Evolutionary conservation across 495 filamentous ascomycete genomes (phyloP), one percentile per base, ranked within the genome.

Genomic region (Aspergillus hancockii): DNA sequence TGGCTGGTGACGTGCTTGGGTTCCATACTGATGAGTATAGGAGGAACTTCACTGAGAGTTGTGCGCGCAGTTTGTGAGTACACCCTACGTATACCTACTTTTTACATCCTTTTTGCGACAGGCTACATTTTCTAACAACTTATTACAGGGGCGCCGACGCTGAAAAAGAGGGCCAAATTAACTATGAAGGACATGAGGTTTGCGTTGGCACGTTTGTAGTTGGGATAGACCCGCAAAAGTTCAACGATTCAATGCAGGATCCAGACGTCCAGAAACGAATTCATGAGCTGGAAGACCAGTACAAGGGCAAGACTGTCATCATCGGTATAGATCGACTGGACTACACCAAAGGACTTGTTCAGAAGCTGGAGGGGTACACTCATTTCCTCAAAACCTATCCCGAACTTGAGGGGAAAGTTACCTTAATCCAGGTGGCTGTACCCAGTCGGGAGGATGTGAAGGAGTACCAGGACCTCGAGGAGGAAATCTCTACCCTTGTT

Each of bases 21-120:
- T 97, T 98, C 72, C 93, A 98, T 65, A 97, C 93, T 4, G 93
- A 95, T 71, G 91, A 96, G 75, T 97, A 97, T 68, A 91, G 88
- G 25, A 77, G 90, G 52, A 93, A 98, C 70, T 96, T 97, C 68
- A 75, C 93, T 43, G 92, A 88, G 43, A 47, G 43, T 67, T 97
- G 93, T 70, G 87, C 88, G 8, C 82, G 87, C 57, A 88, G 95
- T 49, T 79, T 96, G 83, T 92, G 79, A 68, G 81, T 87, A 85
- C 85, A 45, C 3, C 46, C 52, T 54, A 12, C 25, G 1, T 43
- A 4, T 31, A 23, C 55, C 8, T 38, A 45, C n/a, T n/a, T n/a
- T n/a, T n/a, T n/a, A n/a, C n/a, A n/a, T n/a, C n/a, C n/a, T n/a
- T n/a, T n/a, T n/a, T n/a, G n/a, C n/a, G n/a, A n/a, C n/a, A n/a